Conservation (phyloP, 2,329 filamentous ascomycete species). For the Plenodomus biglobosus region DNA sequence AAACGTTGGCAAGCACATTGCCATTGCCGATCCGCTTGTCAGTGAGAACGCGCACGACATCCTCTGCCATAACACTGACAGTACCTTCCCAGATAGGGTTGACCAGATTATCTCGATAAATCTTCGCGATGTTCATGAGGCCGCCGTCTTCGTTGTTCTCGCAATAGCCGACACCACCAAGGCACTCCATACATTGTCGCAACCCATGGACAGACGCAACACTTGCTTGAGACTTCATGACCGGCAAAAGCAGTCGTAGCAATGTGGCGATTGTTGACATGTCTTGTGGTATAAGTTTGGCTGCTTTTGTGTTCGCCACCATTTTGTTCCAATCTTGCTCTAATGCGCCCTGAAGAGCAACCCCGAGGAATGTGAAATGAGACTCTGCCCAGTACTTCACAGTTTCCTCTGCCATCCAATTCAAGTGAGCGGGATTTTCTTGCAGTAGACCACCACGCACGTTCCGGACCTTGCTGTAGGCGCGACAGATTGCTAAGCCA, state of each 20-base stretch:
- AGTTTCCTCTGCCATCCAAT: constrained; percentile 59
- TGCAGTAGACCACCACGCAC: constrained; percentile 53
- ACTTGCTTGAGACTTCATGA: constrained; percentile 30
- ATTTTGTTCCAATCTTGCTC: constrained; percentile 49
- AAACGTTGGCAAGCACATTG: constrained; percentile 20
- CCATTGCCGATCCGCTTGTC: constrained; percentile 36
- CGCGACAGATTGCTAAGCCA: constrained; percentile 59
- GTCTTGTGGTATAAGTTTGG: constrained; percentile 24
- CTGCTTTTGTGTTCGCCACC: constrained; percentile 21
- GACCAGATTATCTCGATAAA: constrained; percentile 66
- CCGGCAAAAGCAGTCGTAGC: constrained; percentile 28
- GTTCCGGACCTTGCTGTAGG: constrained; percentile 60
- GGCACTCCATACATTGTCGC: constrained; percentile 61
- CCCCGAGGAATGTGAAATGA: constrained; percentile 58
- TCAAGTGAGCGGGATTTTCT: constrained; percentile 60
- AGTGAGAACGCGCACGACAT: constrained; percentile 50
- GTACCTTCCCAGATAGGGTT: constrained; percentile 73
- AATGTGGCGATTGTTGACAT: constrained; percentile 14
- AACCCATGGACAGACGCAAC: constrained; percentile 50
- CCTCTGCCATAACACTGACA: constrained; percentile 66
- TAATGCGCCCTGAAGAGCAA: constrained; percentile 57
- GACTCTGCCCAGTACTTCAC: constrained; percentile 60
- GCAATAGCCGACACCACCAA: constrained; percentile 68
- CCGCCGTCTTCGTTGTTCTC: constrained; percentile 61
- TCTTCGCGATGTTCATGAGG: constrained; percentile 63